Evolutionary conservation across 352 stramenopile species (phyloP), one percentile per base, ranked within the genome.

Genomic region (Phytophthora pistaciae): DNA sequence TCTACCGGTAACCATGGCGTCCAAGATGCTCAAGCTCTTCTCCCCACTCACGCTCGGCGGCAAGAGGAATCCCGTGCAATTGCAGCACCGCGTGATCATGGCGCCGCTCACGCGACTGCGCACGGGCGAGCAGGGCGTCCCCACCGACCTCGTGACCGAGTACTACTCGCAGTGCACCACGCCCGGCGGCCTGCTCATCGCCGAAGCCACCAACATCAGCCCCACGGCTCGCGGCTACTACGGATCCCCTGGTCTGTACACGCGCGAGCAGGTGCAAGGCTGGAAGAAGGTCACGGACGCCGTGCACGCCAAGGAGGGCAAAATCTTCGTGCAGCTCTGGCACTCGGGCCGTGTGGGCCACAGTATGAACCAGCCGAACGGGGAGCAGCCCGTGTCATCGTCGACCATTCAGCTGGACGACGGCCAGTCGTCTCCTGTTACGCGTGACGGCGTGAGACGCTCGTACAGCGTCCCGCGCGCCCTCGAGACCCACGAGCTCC

Each of bases 291-390:
- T 94, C 13, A 87, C 82, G 0, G 64, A 89, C 7, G 70, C 76
- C 0, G 92, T 98, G 27, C 93, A 98, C 65, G 75, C 68, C 9
- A 92, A 94, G 44, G 77, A 78, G 21, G 88, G 83, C 64, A 82
- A 85, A 44, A 97, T 97, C 53, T 94, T 90, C 55, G 54, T 82
- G 16, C 91, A 98, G 73, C 71, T 98, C 9, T 97, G 91, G 91
- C 91, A 98, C 70, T 82, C 83, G 9, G 93, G 92, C 27, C 83
- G 91, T 27, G 70, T 84, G 33, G 68, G 81, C 11, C 89, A 98
- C 69, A 77, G 81, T 11, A 64, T 78, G 7, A 86, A 84, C 56
- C 86, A 94, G 70, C 78, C 77, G 21, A 79, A 82, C 42, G 83
- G 80, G 5, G 70, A 85, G 53, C 56, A 77, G 4, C 82, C 79